Conservation (phyloP, 2,329 filamentous ascomycete species). For the Botrytis squamosa region DNA sequence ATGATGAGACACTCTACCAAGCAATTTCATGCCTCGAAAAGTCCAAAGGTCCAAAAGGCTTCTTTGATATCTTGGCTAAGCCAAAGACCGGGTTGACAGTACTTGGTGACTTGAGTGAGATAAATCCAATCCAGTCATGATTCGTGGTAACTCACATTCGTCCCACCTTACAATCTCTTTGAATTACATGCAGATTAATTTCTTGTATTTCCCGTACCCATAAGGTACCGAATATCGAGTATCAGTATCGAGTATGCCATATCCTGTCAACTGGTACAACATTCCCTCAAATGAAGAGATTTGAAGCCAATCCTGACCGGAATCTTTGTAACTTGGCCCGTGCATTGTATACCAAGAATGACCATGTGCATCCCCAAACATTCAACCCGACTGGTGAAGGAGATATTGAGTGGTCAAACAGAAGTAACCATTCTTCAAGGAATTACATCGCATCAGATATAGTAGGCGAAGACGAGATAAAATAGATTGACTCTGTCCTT, state of each 20-base stretch:
- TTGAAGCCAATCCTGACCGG: constrained; percentile 6
- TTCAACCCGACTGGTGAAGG: constrained; percentile 19
- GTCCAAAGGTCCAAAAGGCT: neutral
- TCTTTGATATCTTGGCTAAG: constrained; percentile 18
- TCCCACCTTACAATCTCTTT: neutral
- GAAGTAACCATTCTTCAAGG: neutral
- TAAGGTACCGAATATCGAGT: neutral
- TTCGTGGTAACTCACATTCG: neutral
- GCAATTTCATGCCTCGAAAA: neutral
- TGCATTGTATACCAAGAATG: constrained; percentile 10
- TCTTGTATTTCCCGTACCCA: constrained; percentile 6
- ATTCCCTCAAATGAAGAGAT: constrained; percentile 3
- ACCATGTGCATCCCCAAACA: constrained; percentile 8
- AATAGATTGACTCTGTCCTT: neutral
- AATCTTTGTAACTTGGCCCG: constrained; percentile 13
- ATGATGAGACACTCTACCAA: constrained; percentile 4
- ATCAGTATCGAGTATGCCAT: neutral
- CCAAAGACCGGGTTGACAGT: constrained; percentile 20
- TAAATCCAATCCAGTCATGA: neutral
- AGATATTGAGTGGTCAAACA: constrained; percentile 12
- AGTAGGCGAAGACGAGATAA: constrained; percentile 20
- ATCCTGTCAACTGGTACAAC: neutral
- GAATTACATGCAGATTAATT: constrained; percentile 3
- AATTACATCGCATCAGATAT: constrained; percentile 20
- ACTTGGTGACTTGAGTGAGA: constrained; percentile 11